Percentiles rank a stretch among this genome's conserved stretches.
These are phyloP conservation scores for Suillus ampliporus DNA, from an alignment of 768 basidiomycete genomes.

Conservation along the genomic window DNA sequence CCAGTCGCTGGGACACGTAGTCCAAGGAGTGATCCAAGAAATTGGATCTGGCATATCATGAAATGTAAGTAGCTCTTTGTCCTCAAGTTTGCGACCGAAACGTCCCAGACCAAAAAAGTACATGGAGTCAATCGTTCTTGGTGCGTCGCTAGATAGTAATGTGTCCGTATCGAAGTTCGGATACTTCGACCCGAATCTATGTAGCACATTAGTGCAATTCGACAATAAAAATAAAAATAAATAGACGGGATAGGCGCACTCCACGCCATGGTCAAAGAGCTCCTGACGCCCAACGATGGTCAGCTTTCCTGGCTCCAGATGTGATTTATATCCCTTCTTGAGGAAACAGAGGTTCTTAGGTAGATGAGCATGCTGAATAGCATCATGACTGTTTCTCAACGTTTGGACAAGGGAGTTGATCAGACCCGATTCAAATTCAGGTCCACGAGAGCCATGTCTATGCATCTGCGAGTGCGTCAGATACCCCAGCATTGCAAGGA, in stretches of 20 bases:
- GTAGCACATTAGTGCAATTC: not conserved
- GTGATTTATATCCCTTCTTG: constrained; percentile 41
- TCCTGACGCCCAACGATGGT: constrained; percentile 43
- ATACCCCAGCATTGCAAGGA: not conserved
- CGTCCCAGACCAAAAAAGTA: too few species aligned
- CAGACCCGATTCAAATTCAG: constrained; percentile 34
- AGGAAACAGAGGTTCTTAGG: constrained; percentile 43
- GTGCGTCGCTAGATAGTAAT: too few species aligned
- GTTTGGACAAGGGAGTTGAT: constrained; percentile 40
- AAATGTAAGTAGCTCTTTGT: too few species aligned
- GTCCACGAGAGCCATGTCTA: constrained; percentile 48
- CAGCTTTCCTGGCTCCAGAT: constrained; percentile 41
- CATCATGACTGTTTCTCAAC: constrained; percentile 31
- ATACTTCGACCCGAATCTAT: constrained; percentile 29
- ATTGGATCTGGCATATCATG: too few species aligned
- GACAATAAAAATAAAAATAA: not conserved
- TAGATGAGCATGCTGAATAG: constrained; percentile 35
- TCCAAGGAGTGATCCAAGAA: too few species aligned
- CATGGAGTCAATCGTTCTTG: too few species aligned
- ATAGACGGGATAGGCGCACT: constrained; percentile 26
- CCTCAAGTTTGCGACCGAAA: too few species aligned
- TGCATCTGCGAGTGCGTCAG: constrained; percentile 37
- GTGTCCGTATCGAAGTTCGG: too few species aligned
- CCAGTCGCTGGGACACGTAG: too few species aligned
- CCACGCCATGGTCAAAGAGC: constrained; percentile 47